phyloP scores from a whole-genome alignment of 345 rosid genomes.

The Adansonia digitata region DNA sequence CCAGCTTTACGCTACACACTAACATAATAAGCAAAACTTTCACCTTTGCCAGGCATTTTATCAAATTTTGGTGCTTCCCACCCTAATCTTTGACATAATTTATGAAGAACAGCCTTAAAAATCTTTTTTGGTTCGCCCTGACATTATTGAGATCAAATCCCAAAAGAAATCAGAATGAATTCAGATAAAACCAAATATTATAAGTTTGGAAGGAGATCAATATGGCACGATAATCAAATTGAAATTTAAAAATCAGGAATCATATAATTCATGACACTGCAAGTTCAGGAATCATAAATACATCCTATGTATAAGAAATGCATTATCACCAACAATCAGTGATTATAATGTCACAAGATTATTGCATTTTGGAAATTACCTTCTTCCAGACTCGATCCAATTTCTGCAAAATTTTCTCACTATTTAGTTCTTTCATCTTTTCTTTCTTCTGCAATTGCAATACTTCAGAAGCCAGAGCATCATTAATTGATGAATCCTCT shows the following conservation, averaged over 20 bases:
- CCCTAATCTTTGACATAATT: constrained; percentile 81
- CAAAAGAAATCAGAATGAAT: neutral
- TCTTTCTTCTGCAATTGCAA: constrained; percentile 61
- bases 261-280: neutral
- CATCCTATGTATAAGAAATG: neutral
- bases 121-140: constrained; percentile 72
- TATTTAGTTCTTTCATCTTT: constrained; percentile 51
- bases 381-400: constrained; percentile 91
- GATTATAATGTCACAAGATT: neutral
- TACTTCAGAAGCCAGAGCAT: constrained; percentile 42
- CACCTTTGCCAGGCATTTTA: constrained; percentile 48
- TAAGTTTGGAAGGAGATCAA: neutral
- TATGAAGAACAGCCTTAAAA: constrained; percentile 89
- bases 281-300: neutral
- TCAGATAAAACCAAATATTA: constrained; percentile 2
- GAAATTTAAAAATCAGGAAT: neutral
- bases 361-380: constrained; percentile 37
- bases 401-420: constrained; percentile 62
- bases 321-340: neutral
- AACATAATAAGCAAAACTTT: constrained; percentile 50
- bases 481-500: constrained; percentile 44
- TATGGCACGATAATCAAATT: neutral
- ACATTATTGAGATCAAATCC: constrained; percentile 17
- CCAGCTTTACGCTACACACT: constrained; percentile 83
- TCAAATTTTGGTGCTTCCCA: constrained; percentile 95